Evolutionary conservation across 495 filamentous ascomycete genomes (phyloP).

Genomic region (Haplographium delicatum): DNA sequence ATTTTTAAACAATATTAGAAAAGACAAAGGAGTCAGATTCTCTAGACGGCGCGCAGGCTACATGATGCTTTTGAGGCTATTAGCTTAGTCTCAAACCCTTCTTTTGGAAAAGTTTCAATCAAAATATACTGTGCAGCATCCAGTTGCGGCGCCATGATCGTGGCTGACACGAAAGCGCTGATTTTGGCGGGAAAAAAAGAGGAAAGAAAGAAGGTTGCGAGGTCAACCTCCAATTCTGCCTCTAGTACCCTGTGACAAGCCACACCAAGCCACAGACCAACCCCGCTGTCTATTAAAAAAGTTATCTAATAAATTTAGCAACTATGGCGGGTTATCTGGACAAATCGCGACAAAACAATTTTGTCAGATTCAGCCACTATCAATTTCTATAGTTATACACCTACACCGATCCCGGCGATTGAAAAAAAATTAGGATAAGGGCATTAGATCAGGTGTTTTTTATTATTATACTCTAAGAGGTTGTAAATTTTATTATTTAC

Average conservation of each 20-base stretch:
- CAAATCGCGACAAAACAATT: no score
- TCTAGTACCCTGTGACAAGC: neutral
- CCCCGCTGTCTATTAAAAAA: neutral
- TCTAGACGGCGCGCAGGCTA: constrained; percentile 22
- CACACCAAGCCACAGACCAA: neutral
- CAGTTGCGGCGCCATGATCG: constrained; percentile 19
- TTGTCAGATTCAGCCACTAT: no score
- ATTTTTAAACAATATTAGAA: constrained; percentile 15
- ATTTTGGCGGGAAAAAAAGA: constrained; percentile 7
- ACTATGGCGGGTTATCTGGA: no score
- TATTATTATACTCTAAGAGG: no score
- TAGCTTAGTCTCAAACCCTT: constrained; percentile 24
- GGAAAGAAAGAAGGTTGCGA: neutral
- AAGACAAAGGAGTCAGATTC: constrained; percentile 21
- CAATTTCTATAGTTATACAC: no score
- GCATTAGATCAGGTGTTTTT: no score
- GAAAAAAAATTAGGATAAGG: no score
- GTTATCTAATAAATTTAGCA: no score
- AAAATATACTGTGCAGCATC: constrained; percentile 22
- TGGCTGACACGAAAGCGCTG: constrained; percentile 22
- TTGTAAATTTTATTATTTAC: no score
- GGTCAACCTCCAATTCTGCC: neutral
- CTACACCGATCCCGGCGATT: no score
- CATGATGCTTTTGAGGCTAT: constrained; percentile 23
- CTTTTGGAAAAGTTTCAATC: constrained; percentile 21